Percentiles rank a stretch among this genome's conserved stretches.
These are phyloP conservation scores for Talaromyces piceae DNA, from an alignment of 2,329 filamentous ascomycete species.

Conservation along the genomic window DNA sequence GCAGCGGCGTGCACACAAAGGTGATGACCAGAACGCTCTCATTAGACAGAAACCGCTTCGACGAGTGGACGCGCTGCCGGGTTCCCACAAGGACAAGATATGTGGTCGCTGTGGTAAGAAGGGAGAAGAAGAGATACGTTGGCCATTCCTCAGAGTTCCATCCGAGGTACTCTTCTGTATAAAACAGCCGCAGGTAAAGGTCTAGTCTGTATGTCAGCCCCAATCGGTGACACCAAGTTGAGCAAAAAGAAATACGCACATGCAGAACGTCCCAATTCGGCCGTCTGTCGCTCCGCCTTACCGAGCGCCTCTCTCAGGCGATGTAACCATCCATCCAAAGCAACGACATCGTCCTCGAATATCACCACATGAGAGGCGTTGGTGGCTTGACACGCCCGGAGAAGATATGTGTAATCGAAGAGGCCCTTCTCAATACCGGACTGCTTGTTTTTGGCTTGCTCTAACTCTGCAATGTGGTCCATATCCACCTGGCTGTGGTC, in stretches of 20 bases:
- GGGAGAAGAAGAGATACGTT: conserved; percentile 29
- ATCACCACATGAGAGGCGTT: conserved; percentile 37
- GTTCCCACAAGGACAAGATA: conserved; percentile 9
- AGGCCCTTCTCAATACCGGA: conserved; percentile 34
- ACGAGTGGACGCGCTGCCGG: conserved; percentile 8
- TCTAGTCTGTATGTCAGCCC: conserved; percentile 13
- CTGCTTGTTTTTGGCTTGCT: conserved; percentile 21
- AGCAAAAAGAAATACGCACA: conserved; percentile 16
- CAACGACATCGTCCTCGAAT: conserved; percentile 42
- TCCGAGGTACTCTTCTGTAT: conserved; percentile 39
- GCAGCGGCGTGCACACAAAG: conserved; percentile 21
- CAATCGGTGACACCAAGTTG: background rate
- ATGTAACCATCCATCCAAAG: conserved; percentile 42
- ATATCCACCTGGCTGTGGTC: conserved; percentile 24
- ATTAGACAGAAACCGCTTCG: conserved; percentile 15
- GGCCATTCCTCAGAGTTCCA: conserved; percentile 40
- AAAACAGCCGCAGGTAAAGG: conserved; percentile 42
- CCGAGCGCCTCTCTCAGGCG: conserved; percentile 27
- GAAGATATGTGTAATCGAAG: conserved; percentile 38
- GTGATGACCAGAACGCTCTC: conserved; percentile 19
- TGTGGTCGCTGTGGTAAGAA: conserved; percentile 9
- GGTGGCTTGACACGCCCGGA: conserved; percentile 33
- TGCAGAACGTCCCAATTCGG: conserved; percentile 17
- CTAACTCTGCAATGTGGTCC: conserved; percentile 28
- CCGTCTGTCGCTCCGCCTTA: conserved; percentile 23